A percentile compares a stretch with the other conserved stretches of the same genome.
These are phyloP conservation scores for Mucor racemosus DNA, from an alignment of 371 early-diverging fungal species.

Conservation along the genomic window DNA sequence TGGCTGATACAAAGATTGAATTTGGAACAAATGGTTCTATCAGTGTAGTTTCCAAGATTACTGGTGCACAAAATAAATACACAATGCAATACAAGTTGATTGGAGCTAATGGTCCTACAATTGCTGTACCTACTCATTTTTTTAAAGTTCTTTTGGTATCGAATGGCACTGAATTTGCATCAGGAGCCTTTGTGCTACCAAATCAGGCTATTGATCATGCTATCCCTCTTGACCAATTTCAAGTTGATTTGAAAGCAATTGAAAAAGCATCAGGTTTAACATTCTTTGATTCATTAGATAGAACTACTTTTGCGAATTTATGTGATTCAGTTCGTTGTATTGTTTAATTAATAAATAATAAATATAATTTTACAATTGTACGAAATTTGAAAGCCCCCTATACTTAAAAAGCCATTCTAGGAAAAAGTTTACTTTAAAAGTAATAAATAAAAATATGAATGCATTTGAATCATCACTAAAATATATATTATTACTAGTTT, in stretches of 20 bases:
- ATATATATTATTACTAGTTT: not conserved
- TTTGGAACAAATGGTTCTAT: not conserved
- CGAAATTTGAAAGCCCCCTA: too few relatives aligned
- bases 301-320: constrained; percentile 40
- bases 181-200: constrained; percentile 84
- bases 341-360: constrained; percentile 5
- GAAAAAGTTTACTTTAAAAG: not conserved
- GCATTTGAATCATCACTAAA: not conserved
- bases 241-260: constrained; percentile 68
- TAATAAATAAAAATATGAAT: not conserved
- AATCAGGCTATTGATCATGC: constrained; percentile 69
- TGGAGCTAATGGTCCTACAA: constrained; percentile 75
- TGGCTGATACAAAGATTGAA: constrained; percentile 2
- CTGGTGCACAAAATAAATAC: constrained; percentile 17
- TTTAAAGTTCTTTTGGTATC: constrained; percentile 77
- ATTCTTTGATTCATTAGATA: constrained; percentile 70
- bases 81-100: constrained; percentile 69
- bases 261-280: constrained; percentile 77
- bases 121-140: constrained; percentile 92
- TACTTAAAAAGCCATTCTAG: not conserved
- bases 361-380: not conserved
- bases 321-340: constrained; percentile 29
- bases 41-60: not conserved
- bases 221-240: constrained; percentile 66
- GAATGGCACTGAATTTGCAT: constrained; percentile 38